Base-by-base conservation (phyloP, 2,329 filamentous ascomycete species). In the Penicillium paneum region DNA sequence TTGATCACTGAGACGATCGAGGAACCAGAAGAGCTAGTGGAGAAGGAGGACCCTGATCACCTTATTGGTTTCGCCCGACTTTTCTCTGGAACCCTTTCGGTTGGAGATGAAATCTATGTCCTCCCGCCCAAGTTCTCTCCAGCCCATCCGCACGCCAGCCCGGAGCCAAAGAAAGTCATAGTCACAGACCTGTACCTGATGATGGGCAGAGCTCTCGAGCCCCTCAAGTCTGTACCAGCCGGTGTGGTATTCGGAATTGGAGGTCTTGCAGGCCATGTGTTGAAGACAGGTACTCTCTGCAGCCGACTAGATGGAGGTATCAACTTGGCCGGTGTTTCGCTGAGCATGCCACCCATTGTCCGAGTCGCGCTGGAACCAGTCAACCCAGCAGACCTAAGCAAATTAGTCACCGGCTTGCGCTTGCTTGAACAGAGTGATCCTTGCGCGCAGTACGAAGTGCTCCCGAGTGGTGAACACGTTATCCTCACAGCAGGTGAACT, bases 181-280 rank as follows among this genome's bases (percentile, higher is more conserved):
- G 86, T 99, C 47, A 92, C 87, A 15, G 90, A 90, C 2, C 79
- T 99, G 2, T 99, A 99, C 73, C 86, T 99, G 70, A 84, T 99
- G 50, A 99, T 99, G 94, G 94, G 94, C 29, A 83, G 93, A 55
- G 88, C 88, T 55, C 78, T 99, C 3, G 21, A 97, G 68, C 82
- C 87, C 1, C 82, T 99, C 0, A 82, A 84, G 15, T 88, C 88
- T 0, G 93, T 97, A 0, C 93, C 93, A 6, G 93, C 94, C 0
- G 94, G 94, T 40, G 92, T 96, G 8, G 89, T 99, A 5, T 97
- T 99, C 68, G 94, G 94, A 24, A 94, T 99, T 51, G 91, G 88
- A 31, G 94, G 94, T 2, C 83, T 99, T 1, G 92, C 94, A 67
- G 93, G 92, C 15, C 88, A 93, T 57, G 88, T 99, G n/a, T 81